Conservation (phyloP, 164 flowering plant genomes). For the grape (Vitis vinifera) region DNA sequence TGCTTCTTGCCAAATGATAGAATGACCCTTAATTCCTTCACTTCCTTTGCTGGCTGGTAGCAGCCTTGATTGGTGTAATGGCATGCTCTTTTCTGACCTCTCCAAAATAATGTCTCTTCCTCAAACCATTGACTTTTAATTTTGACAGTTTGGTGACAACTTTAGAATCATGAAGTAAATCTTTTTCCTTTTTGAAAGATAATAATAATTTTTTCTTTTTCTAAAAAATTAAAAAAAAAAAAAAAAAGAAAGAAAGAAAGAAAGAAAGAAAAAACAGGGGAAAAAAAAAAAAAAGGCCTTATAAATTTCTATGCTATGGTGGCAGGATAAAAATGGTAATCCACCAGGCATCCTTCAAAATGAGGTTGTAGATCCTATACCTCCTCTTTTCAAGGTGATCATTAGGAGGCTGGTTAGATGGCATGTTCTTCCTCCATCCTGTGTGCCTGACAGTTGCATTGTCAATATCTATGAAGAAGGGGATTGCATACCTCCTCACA, state of each 20-base stretch:
- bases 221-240: background rate
- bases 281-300: too few relatives aligned
- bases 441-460: constrained; percentile 95
- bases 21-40: too few relatives aligned
- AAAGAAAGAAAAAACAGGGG: too few relatives aligned
- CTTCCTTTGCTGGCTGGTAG: too few relatives aligned
- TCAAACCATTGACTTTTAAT: too few relatives aligned
- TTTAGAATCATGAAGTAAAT: too few relatives aligned
- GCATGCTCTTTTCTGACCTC: too few relatives aligned
- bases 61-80: too few relatives aligned
- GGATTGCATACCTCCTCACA: constrained; percentile 97
- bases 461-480: constrained; percentile 95
- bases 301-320: constrained; percentile 6
- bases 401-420: constrained; percentile 79
- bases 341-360: constrained; percentile 82
- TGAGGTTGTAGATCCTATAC: constrained; percentile 77
- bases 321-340: constrained; percentile 87
- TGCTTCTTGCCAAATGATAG: too few relatives aligned
- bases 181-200: background rate
- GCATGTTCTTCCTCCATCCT: constrained; percentile 88
- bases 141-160: too few relatives aligned
- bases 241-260: too few relatives aligned
- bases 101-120: too few relatives aligned
- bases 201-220: background rate
- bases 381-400: constrained; percentile 79